These are phyloP conservation scores for Aspergillus conjunctus DNA, from an alignment of 495 filamentous ascomycete genomes.

Conservation along the genomic window DNA sequence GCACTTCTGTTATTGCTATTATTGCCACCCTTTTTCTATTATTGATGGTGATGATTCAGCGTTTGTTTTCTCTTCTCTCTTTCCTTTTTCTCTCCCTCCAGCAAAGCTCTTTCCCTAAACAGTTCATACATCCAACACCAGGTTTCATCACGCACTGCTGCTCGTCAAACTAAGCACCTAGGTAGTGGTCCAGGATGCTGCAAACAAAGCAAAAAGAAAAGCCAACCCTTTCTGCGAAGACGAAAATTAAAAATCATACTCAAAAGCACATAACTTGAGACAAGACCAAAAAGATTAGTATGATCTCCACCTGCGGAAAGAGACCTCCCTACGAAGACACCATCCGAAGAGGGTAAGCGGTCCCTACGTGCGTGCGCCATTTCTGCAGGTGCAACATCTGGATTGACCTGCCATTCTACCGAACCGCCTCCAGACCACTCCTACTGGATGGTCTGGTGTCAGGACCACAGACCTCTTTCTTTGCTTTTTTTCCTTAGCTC, in stretches of 20 bases:
- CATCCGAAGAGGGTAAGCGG: conserved; percentile 1
- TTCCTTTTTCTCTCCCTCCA: background rate
- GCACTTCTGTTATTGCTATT: background rate
- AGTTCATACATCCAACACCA: background rate
- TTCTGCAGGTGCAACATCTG: conserved; percentile 32
- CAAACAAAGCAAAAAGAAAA: conserved; percentile 1
- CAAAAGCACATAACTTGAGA: background rate
- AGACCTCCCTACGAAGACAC: background rate
- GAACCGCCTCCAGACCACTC: background rate
- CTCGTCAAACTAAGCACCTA: background rate
- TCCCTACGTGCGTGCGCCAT: conserved; percentile 25
- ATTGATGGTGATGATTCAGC: background rate
- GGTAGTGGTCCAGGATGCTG: background rate
- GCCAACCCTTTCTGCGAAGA: background rate
- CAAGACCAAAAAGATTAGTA: conserved; percentile 3
- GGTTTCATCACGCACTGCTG: background rate
- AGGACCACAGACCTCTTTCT: background rate
- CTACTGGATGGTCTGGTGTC: background rate
- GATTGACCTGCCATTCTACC: conserved; percentile 17
- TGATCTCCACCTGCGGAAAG: background rate
- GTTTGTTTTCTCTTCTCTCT: background rate
- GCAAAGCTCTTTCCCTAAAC: background rate
- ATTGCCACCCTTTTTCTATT: background rate
- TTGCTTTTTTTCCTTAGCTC: too few species aligned
- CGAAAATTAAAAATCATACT: background rate